Evolutionary conservation across 2,329 filamentous ascomycete species (phyloP), one percentile per base, ranked within the genome.

Genomic region (Aspergillus intermedius): DNA sequence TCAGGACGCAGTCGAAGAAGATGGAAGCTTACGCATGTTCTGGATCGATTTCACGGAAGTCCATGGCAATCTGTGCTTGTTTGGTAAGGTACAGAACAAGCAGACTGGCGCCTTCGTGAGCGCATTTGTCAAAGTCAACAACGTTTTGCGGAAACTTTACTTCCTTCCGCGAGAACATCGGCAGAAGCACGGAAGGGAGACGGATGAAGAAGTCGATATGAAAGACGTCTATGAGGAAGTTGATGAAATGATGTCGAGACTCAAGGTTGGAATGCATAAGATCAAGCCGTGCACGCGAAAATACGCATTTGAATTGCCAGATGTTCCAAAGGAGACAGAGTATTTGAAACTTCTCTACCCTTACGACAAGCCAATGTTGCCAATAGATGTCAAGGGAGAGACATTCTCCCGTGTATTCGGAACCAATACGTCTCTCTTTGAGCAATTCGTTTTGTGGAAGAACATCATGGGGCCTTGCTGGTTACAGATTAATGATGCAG

Each of bases 391-490:
- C 5, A 81, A 77, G 37, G 93, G 93, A 23, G 84, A 95, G 66
- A 97, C 93, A 0, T 98, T 91, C 64, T 96, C 91, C 1, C 88
- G 88, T 56, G 85, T 95, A 21, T 98, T 98, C 58, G 93, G 94
- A 23, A 86, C 87, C 49, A 95, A 93, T 67, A 98, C 93, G 0
- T 83, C 88, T 1, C 77, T 98, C 0, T 98, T 98, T 60, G 93
- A 98, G 70, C 93, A 98, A 60, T 98, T 98, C 64, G 93, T 98
- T 17, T 78, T 98, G 4, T 96, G 91, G 87, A 97, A 96, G 73
- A 95, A 95, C 64, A 88, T 98, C 59, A 98, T 96, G 91, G 93
- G 93, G 1, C 93, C 93, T 25, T 97, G 93, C 67, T 98, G 93
- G 93, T 79, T 98, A 42, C 91, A 86, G 64, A 93, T 98, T 48